Conservation (phyloP, 2,329 filamentous ascomycete genomes). For the Fusarium sp. region DNA sequence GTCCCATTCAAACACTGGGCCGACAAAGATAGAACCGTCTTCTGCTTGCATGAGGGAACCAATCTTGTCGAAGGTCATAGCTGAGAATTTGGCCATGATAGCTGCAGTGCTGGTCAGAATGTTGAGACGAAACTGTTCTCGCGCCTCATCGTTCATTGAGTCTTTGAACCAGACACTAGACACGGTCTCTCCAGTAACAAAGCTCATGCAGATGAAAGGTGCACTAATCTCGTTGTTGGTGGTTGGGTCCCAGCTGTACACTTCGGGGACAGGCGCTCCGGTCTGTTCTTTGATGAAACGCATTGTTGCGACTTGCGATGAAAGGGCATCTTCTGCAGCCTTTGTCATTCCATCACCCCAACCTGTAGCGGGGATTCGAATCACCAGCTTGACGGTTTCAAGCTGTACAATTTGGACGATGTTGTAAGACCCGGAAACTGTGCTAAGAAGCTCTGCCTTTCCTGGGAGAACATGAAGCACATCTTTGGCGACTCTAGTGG, state of each 20-base stretch:
- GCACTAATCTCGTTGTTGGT: background rate
- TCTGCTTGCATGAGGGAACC: background rate
- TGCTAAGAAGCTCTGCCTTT: background rate
- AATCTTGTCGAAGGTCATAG: background rate
- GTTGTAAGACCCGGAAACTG: background rate
- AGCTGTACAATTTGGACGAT: background rate
- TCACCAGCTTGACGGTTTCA: constrained; percentile 8
- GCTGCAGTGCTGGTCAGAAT: background rate
- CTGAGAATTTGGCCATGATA: background rate
- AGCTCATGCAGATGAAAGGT: constrained; percentile 1
- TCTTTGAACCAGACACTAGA: constrained; percentile 1
- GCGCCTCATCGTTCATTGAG: background rate
- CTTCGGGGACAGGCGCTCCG: background rate
- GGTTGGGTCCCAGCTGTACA: background rate
- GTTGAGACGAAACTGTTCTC: background rate
- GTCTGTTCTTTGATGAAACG: constrained; percentile 1
- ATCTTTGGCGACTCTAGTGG: background rate
- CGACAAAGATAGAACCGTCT: background rate
- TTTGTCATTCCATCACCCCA: constrained; percentile 20
- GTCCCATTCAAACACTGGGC: background rate
- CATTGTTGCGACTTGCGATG: constrained; percentile 14
- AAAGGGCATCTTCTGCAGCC: constrained; percentile 8
- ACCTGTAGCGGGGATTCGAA: constrained; percentile 10
- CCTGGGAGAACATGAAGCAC: background rate
- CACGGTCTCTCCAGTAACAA: background rate